phyloP scores from a whole-genome alignment of 495 filamentous ascomycete species.

The Podospora conica region DNA sequence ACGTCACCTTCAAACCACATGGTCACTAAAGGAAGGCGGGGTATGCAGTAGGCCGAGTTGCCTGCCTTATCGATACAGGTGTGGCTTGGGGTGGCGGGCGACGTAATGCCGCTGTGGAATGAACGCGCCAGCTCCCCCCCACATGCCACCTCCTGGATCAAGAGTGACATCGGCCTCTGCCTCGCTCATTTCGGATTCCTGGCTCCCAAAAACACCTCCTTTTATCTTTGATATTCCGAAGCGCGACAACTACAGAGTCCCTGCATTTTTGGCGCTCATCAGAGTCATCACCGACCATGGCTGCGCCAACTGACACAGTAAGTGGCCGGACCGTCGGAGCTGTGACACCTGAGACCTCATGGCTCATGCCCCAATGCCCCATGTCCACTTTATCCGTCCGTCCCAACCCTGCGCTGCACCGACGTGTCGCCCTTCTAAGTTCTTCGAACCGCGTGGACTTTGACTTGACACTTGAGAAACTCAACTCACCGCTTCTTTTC shows the following conservation, averaged over 20 bases:
- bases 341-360: not conserved
- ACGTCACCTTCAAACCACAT: not conserved
- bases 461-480: too few species aligned
- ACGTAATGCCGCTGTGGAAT: conserved; percentile 10
- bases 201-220: not conserved
- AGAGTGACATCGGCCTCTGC: not conserved
- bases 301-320: conserved; percentile 37
- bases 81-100: conserved; percentile 7
- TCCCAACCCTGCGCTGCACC: not conserved
- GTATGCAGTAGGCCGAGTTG: too few species aligned
- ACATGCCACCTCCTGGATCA: conserved; percentile 5
- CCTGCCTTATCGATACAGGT: conserved; percentile 5
- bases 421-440: not conserved
- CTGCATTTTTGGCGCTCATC: not conserved
- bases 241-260: not conserved
- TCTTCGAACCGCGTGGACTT: too few species aligned
- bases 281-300: conserved; percentile 27
- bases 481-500: not conserved
- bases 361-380: not conserved
- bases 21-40: not conserved
- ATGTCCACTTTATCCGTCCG: not conserved
- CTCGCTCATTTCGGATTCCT: not conserved
- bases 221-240: not conserved
- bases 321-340: conserved; percentile 17
- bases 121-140: conserved; percentile 2